Evolutionary conservation across 768 basidiomycete species (phyloP), one percentile per base, ranked within the genome.

Genomic region (Amanita pseudoporphyria): DNA sequence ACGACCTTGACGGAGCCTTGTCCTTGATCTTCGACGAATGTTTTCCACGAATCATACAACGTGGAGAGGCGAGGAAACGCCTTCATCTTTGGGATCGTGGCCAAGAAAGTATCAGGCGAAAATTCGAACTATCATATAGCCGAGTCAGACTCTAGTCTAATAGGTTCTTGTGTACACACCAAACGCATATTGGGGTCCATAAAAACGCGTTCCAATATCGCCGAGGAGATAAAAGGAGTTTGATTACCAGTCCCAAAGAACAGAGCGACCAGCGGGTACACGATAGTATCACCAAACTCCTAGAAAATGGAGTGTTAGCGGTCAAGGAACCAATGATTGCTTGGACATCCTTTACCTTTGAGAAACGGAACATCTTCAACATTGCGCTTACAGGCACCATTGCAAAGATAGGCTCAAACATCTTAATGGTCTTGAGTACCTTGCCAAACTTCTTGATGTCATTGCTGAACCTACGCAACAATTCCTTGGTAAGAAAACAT

Each of bases 211-310:
- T 62, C 63, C 9, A 64, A 53, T 16, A 64, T 66, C 9, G 63
- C 62, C 5, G 59, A 64, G 12, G 63, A 64, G 24, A 66, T 60
- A 53, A 60, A 66, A 30, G 64, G 63, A 3, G 63, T 66, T 37
- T 66, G 64, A 19, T 66, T 66, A 12, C 64, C 63, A 26, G 64
- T 63, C 24, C 63, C 64, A 50, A 66, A 64, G 51, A 66, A 66
- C 39, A 64, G 54, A 13, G 62, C 63, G 24, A 62, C 60, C 10
- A 64, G 58, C 9, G 64, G 63, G 49, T 60, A 64, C 9, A 66
- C 60, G 30, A 66, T 59, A 19, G 57, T 56, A 31, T 66, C 61
- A 19, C 62, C 62, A 45, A 63, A 66, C 45, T 58, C 60, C 62
- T 64, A 35, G 12, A 30, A 38, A 38, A 10, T 36, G 10, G 12